Evolutionary conservation across 2,329 filamentous ascomycete genomes (phyloP).

Genomic region (Sarocladiaceae sp.): DNA sequence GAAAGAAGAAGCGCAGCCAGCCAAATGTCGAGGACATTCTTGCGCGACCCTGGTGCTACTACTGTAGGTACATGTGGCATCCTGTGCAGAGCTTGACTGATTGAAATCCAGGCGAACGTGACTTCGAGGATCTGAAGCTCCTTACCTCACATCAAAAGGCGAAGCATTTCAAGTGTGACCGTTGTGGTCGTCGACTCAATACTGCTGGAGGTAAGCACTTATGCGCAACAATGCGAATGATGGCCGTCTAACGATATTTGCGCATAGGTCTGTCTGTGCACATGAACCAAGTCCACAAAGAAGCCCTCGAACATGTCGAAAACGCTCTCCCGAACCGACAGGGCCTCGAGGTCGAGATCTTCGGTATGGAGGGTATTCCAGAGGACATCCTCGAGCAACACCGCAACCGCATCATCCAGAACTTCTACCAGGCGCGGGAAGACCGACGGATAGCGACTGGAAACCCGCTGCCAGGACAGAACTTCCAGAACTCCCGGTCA

Average conservation of each 20-base stretch:
- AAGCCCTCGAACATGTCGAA: slow-evolving; percentile 79
- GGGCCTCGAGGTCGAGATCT: slow-evolving; percentile 89
- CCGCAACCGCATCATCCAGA: slow-evolving; percentile 78
- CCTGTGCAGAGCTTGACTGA: slow-evolving; percentile 12
- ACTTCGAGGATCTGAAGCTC: slow-evolving; percentile 96
- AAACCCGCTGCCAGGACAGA: slow-evolving; percentile 69
- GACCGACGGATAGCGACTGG: slow-evolving; percentile 79
- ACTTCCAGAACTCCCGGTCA: slow-evolving; percentile 60
- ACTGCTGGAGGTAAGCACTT: slow-evolving; percentile 77
- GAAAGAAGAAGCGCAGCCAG: slow-evolving; percentile 85
- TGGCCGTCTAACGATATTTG: too few relatives aligned
- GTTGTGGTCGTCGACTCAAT: slow-evolving; percentile 82
- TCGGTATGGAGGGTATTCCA: slow-evolving; percentile 96
- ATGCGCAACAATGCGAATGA: not conserved
- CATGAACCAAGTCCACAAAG: slow-evolving; percentile 98
- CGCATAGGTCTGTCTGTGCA: slow-evolving; percentile 81
- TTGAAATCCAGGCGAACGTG: slow-evolving; percentile 67
- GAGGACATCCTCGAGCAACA: slow-evolving; percentile 79
- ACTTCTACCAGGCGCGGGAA: slow-evolving; percentile 80
- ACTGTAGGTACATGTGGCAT: slow-evolving; percentile 54
- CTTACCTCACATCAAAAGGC: slow-evolving; percentile 96
- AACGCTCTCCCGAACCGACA: slow-evolving; percentile 87
- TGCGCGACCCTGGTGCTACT: slow-evolving; percentile 91
- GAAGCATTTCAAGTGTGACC: slow-evolving; percentile 98
- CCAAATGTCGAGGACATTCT: slow-evolving; percentile 87